phyloP scores from a whole-genome alignment of 2,329 filamentous ascomycete genomes.

The Aciculosporium take region DNA sequence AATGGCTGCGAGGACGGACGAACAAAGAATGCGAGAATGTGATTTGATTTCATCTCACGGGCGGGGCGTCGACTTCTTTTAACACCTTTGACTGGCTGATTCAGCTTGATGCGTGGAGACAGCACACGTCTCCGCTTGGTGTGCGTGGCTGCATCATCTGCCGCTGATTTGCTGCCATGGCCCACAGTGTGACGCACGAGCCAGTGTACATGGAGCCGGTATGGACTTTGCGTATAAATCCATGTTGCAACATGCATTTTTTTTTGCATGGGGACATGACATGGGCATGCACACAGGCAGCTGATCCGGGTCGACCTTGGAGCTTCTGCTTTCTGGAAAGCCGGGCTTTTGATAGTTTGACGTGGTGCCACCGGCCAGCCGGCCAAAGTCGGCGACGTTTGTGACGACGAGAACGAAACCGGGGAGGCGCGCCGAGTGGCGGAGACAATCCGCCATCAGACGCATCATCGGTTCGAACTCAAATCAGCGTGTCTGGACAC shows the following conservation, averaged over 20 bases:
- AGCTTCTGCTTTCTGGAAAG: background rate
- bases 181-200: slow-evolving; percentile 16
- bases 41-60: slow-evolving; percentile 31
- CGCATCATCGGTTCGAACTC: too few species aligned
- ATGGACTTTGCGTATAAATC: too few species aligned
- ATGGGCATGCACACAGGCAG: too few species aligned
- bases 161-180: slow-evolving; percentile 17
- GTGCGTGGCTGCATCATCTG: slow-evolving; percentile 13
- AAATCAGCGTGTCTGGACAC: too few species aligned
- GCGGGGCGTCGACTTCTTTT: slow-evolving; percentile 25
- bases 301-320: background rate
- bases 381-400: background rate
- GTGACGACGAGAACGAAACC: background rate
- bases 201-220: slow-evolving; percentile 5
- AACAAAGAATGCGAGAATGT: slow-evolving; percentile 31
- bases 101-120: slow-evolving; percentile 27
- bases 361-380: background rate
- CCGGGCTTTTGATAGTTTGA: background rate
- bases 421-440: background rate
- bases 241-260: too few species aligned
- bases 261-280: too few species aligned
- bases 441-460: too few species aligned
- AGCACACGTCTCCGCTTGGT: background rate
- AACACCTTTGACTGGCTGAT: slow-evolving; percentile 36
- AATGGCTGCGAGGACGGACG: slow-evolving; percentile 21